Conservation (phyloP, 805 yeast species). For the Zygosaccharomyces pseudorouxii region DNA sequence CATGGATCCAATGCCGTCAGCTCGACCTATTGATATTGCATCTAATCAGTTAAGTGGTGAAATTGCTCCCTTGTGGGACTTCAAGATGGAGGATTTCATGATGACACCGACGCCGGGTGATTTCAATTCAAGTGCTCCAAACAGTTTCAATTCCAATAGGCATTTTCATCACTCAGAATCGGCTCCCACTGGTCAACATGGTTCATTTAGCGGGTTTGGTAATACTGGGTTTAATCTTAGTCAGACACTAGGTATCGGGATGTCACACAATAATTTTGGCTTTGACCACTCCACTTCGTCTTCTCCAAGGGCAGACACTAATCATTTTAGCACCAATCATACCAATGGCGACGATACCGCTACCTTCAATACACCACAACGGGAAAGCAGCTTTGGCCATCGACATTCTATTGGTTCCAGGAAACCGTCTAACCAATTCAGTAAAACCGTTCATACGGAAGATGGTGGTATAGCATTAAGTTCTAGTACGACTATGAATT, state of each 20-base stretch:
- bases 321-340: not conserved
- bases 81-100: conserved; percentile 36
- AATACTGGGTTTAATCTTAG: conserved; percentile 3
- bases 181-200: conserved; percentile 10
- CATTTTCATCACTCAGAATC: conserved; percentile 12
- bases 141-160: conserved; percentile 29
- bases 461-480: conserved; percentile 21
- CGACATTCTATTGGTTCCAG: conserved; percentile 10
- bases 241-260: conserved; percentile 9
- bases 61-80: conserved; percentile 39
- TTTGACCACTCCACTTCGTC: conserved; percentile 12
- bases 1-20: not conserved
- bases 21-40: conserved; percentile 29
- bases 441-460: conserved; percentile 15
- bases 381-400: not conserved
- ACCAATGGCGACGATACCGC: not conserved
- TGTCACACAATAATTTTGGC: conserved; percentile 1
- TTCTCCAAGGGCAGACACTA: conserved; percentile 7
- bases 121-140: conserved; percentile 37
- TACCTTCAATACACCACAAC: not conserved
- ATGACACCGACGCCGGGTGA: conserved; percentile 35
- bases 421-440: conserved; percentile 15
- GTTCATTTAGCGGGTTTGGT: conserved; percentile 3
- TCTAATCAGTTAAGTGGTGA: conserved; percentile 36
- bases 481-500: conserved; percentile 21